Base-by-base conservation (phyloP, 805 yeast genomes). In the Ogataea nitratoaversa region DNA sequence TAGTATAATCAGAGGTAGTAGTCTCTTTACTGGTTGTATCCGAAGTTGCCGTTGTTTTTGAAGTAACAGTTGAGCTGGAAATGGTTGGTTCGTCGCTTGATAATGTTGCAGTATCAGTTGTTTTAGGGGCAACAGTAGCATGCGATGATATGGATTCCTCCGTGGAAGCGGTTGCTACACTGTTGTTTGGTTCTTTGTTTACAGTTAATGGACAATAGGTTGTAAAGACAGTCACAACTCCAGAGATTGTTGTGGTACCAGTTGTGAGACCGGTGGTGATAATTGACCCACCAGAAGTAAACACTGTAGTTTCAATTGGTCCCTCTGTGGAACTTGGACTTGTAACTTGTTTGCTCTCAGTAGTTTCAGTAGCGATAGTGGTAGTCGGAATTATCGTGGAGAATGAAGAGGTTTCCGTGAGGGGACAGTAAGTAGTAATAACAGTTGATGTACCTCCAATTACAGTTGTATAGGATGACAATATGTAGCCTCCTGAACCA, bases 341-440 rank as follows among this genome's bases (percentile, higher is more conserved):
- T n/a, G n/a, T n/a, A n/a, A n/a, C n/a, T n/a, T n/a, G n/a, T n/a
- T n/a, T n/a, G n/a, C n/a, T n/a, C n/a, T n/a, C n/a, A n/a, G n/a
- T n/a, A n/a, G n/a, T n/a, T n/a, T 22, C 11, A 22, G 25, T 22
- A 13, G 43, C 17, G 4, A 37, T 18, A 17, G 41, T 17, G n/a
- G 42, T 13, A 5, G 31, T n/a, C 16, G 31, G 31, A 29, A 29
- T 19, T 6, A 29, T 5, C 5, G 31, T 29, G 7, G 31, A 29
- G 5, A 13, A 27, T 9, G 29, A 9, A 9, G 29, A 27, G 6
- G 14, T 14, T 27, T 9, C 9, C 5, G 45, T 16, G 14, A 50
- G 16, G 17, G 55, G 50, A 35, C 49, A 41, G 42, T 42, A 47
- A 12, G 53, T 50, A 16, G 60, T 55, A 14, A 49, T 34, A 8